Percentiles rank a stretch among this genome's conserved stretches.
Conservation (phyloP, 164 flowering plant species). For the Kalanchoe fedtschenkoi region DNA sequence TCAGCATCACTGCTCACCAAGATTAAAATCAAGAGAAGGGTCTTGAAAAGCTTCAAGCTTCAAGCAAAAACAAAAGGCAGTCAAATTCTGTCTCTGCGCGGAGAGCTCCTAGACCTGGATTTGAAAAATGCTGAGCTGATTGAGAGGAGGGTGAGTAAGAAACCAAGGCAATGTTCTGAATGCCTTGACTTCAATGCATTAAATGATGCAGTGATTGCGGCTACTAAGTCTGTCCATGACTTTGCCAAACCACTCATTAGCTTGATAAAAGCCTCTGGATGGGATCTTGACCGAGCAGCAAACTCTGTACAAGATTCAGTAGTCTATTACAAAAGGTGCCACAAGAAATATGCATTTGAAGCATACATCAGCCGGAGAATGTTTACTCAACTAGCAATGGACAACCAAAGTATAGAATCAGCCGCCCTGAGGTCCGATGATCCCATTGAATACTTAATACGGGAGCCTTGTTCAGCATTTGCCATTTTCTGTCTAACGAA, state of each 20-base stretch:
- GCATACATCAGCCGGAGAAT: constrained; percentile 46
- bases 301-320: constrained; percentile 24
- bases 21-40: background rate
- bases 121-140: background rate
- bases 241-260: constrained; percentile 54
- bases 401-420: constrained; percentile 14
- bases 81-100: background rate
- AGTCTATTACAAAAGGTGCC: constrained; percentile 23
- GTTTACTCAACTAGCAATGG: constrained; percentile 22
- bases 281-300: constrained; percentile 47
- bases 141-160: background rate
- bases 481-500: constrained; percentile 38
- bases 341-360: constrained; percentile 60
- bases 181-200: constrained; percentile 9
- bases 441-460: constrained; percentile 31
- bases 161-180: background rate
- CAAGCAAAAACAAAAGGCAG: background rate
- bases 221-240: constrained; percentile 48
- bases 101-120: background rate
- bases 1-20: too few species aligned
- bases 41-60: background rate
- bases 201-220: constrained; percentile 15
- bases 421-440: constrained; percentile 22
- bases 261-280: constrained; percentile 45
- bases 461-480: constrained; percentile 36